Base-by-base conservation (phyloP, 2,329 filamentous ascomycete species). In the Microcyclosporella mali region DNA sequence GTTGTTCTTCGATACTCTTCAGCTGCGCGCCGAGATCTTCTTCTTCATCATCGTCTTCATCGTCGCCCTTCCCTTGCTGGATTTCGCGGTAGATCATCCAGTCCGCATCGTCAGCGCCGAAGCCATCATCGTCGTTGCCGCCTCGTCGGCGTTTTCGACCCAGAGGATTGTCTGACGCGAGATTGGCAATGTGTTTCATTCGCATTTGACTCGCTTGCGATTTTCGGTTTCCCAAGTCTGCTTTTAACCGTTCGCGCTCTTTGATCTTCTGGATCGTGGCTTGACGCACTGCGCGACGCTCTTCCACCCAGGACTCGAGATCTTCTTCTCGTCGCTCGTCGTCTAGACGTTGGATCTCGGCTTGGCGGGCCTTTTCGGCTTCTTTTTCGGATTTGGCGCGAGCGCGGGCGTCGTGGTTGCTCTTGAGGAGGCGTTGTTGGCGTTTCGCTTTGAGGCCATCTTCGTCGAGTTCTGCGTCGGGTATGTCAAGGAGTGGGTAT, bases 61-160 rank as follows among this genome's bases (percentile, higher is more conserved):
- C 87, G 55, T 95, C 89, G 48, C 90, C 86, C 40, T 85, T 84
- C 38, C 88, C 88, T 1, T 85, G 88, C 2, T 88, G 86, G 44
- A 97, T 94, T 31, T 87, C 87, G 40, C 92, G 83, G 66, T 98
- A 98, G 11, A 98, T 88, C 45, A 88, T 88, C 92, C 92, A 98
- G 65, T 98, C 92, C 44, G 94, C 89, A 60, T 98, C 92, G 64
- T 98, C 90, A 37, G 89, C 89, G 43, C 92, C 92, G 61, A 98
- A 98, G 47, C 87, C 88, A 62, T 98, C 92, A 57, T 98, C 92
- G 61, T 97, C 90, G 60, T 95, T 89, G 3, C 84, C 86, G 6
- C 88, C 88, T 14, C 89, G 81, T 11, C 88, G 75, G 43, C 90
- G 79, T 66, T 95, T 94, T 64, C 89, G 88, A 16, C 58, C 56